phyloP scores from a whole-genome alignment of 1,284 basidiomycete species.

The Wallemia hederae region DNA sequence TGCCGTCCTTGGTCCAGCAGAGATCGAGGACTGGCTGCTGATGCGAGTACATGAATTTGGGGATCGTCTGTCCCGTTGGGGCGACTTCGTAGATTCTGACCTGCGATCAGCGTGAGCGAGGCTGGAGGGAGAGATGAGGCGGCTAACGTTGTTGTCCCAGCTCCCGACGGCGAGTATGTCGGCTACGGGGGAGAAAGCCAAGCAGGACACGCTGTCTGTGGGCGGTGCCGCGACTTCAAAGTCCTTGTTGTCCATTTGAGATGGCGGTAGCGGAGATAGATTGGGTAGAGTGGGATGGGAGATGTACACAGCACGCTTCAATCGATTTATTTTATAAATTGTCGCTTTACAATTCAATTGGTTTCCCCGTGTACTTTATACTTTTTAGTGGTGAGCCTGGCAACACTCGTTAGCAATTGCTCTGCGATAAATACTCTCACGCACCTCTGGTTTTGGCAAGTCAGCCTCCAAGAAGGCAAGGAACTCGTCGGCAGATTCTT shows the following conservation, averaged over 20 bases:
- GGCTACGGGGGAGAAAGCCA: slow-evolving; percentile 32
- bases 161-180: slow-evolving; percentile 44
- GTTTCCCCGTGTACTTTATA: too few relatives aligned
- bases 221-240: slow-evolving; percentile 44
- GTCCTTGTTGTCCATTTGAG: slow-evolving; percentile 22
- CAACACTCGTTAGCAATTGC: background rate
- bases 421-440: background rate
- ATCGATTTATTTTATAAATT: too few relatives aligned
- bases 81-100: slow-evolving; percentile 28
- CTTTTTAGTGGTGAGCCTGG: background rate
- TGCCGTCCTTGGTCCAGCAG: slow-evolving; percentile 63
- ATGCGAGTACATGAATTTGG: slow-evolving; percentile 56
- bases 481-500: slow-evolving; percentile 21
- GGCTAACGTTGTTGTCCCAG: slow-evolving; percentile 44
- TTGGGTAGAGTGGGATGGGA: too few relatives aligned
- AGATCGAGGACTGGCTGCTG: slow-evolving; percentile 53
- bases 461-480: slow-evolving; percentile 26
- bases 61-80: slow-evolving; percentile 24
- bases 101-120: slow-evolving; percentile 14
- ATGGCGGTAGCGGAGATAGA: background rate
- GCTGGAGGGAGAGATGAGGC: background rate
- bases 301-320: too few relatives aligned
- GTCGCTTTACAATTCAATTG: too few relatives aligned
- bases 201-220: slow-evolving; percentile 37
- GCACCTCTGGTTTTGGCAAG: slow-evolving; percentile 25